Evolutionary conservation across 148 eudicot genomes (phyloP).

Genomic region (Fallopia convolvulus): DNA sequence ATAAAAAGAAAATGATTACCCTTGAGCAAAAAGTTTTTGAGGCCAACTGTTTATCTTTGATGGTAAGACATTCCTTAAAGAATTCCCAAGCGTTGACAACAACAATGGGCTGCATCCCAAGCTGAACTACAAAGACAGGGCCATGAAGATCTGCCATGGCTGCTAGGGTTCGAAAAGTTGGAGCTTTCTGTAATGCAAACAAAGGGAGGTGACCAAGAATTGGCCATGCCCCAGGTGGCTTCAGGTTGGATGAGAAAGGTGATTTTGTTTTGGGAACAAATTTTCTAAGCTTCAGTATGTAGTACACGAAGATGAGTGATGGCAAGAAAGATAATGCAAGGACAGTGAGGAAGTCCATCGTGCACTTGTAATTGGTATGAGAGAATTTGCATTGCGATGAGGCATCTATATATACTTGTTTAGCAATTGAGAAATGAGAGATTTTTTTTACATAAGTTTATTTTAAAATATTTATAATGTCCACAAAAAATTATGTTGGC

Average conservation of each 20-base stretch:
- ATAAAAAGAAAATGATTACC: neutral
- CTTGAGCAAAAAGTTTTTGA: constrained; percentile 7
- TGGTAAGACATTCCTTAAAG: constrained; percentile 21
- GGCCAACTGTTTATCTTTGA: constrained; percentile 17
- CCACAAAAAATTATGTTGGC: too few species aligned
- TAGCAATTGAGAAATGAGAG: neutral
- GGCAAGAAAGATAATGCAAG: neutral
- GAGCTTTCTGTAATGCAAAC: neutral
- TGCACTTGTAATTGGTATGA: neutral
- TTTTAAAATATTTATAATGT: too few species aligned
- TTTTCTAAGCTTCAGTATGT: neutral
- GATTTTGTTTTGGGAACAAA: neutral
- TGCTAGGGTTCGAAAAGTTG: constrained; percentile 10
- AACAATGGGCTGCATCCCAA: constrained; percentile 12
- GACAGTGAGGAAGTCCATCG: neutral
- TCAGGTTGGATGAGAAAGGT: neutral
- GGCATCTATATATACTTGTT: neutral
- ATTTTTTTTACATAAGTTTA: too few species aligned
- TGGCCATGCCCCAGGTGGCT: constrained; percentile 20
- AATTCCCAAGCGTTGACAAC: constrained; percentile 18
- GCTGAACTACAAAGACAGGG: constrained; percentile 15
- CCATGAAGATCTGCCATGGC: constrained; percentile 20
- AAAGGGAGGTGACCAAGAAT: constrained; percentile 20
- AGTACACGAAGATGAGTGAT: neutral
- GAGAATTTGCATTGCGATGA: neutral